Conservation (phyloP, 768 basidiomycete species). For the Sutorius australiensis region DNA sequence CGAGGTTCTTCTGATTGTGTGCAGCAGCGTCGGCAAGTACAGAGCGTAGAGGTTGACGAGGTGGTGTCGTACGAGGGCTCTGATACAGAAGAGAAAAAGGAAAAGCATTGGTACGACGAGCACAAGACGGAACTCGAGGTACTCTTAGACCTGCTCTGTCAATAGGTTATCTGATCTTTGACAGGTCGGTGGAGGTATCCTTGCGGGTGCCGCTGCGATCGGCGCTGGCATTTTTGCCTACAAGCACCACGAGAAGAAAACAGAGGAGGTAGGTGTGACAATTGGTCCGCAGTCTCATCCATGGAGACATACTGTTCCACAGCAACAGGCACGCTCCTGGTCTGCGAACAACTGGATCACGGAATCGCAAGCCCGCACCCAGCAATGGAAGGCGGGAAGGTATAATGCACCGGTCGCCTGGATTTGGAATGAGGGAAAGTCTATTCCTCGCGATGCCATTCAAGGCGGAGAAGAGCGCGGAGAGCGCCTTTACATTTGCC, state of each 20-base stretch:
- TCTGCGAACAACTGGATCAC: constrained; percentile 49
- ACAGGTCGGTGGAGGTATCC: constrained; percentile 63
- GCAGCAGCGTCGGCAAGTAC: constrained; percentile 21
- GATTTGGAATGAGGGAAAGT: constrained; percentile 55
- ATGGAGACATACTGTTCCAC: not conserved
- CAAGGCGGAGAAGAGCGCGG: constrained; percentile 52
- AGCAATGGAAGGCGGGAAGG: constrained; percentile 42
- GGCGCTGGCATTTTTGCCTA: constrained; percentile 50
- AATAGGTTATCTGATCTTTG: constrained; percentile 3
- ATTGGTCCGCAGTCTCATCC: not conserved
- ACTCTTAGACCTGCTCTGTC: not conserved
- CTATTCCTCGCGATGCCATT: constrained; percentile 58
- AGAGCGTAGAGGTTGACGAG: constrained; percentile 25
- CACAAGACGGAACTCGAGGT: constrained; percentile 61
- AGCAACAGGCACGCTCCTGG: constrained; percentile 54
- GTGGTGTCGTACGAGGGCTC: constrained; percentile 14
- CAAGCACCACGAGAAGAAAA: constrained; percentile 52
- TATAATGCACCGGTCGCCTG: constrained; percentile 52
- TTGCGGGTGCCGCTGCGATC: constrained; percentile 49
- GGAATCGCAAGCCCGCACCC: constrained; percentile 54
- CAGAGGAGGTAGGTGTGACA: constrained; percentile 47
- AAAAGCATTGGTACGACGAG: constrained; percentile 54
- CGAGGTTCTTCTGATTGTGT: constrained; percentile 2
- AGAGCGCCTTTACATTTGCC: constrained; percentile 52
- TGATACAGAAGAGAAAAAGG: constrained; percentile 40